These are phyloP conservation scores for Metschnikowia kofuensis DNA, from an alignment of 805 yeast genomes.

Conservation along the genomic window DNA sequence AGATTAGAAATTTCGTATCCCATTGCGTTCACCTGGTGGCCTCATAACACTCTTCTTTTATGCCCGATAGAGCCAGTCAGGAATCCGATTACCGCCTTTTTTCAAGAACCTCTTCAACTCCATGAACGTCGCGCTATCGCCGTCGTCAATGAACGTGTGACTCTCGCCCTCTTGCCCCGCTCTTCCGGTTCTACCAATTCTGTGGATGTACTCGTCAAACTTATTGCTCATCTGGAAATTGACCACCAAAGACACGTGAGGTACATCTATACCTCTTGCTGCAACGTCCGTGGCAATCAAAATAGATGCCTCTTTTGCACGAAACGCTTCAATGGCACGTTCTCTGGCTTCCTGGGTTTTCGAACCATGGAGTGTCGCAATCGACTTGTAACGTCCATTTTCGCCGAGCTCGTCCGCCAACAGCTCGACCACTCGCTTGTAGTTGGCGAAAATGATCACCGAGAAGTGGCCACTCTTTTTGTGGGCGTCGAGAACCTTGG, in stretches of 20 bases:
- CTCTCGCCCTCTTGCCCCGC: slow-evolving; percentile 83
- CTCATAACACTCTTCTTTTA: neutral
- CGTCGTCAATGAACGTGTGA: slow-evolving; percentile 63
- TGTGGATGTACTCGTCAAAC: slow-evolving; percentile 83
- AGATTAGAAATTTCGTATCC: neutral
- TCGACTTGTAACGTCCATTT: slow-evolving; percentile 39
- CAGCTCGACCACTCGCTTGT: slow-evolving; percentile 67
- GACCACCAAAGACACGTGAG: slow-evolving; percentile 77
- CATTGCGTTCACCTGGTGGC: too few relatives aligned
- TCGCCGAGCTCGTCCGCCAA: slow-evolving; percentile 49
- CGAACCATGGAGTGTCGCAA: slow-evolving; percentile 77
- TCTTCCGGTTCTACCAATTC: slow-evolving; percentile 96
- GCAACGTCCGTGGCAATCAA: slow-evolving; percentile 94
- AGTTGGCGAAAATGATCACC: slow-evolving; percentile 79
- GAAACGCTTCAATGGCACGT: slow-evolving; percentile 59
- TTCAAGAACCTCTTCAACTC: slow-evolving; percentile 50
- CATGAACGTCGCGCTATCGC: slow-evolving; percentile 50
- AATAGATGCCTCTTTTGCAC: slow-evolving; percentile 53
- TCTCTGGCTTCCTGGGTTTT: slow-evolving; percentile 86
- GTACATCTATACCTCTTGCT: slow-evolving; percentile 93
- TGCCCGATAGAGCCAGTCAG: slow-evolving; percentile 24
- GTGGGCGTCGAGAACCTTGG: slow-evolving; percentile 39
- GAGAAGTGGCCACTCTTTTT: slow-evolving; percentile 33
- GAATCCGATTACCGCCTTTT: slow-evolving; percentile 29
- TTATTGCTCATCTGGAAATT: slow-evolving; percentile 80